A percentile compares a stretch with the other conserved stretches of the same genome.
Conservation (phyloP, 1,139 yeast genomes). For the Lodderomyces oxycetoniae region DNA sequence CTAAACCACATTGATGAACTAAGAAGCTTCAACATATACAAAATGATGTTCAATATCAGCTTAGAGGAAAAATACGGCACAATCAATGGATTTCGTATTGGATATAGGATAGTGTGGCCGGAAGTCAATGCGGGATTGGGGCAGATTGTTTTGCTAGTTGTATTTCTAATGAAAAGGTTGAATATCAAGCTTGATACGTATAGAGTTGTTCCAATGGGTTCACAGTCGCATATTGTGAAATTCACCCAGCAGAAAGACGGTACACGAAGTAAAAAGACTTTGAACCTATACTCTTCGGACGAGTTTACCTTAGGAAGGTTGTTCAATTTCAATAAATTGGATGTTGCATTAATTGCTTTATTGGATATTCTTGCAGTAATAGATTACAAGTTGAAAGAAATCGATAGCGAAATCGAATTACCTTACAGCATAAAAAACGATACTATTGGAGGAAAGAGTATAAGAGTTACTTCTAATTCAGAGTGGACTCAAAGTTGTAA, state of each 20-base stretch:
- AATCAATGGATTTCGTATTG: slow-evolving; percentile 79
- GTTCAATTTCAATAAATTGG: slow-evolving; percentile 66
- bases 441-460: slow-evolving; percentile 72
- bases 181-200: slow-evolving; percentile 55
- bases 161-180: slow-evolving; percentile 59
- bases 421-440: slow-evolving; percentile 64
- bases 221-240: slow-evolving; percentile 74
- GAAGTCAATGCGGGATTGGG: slow-evolving; percentile 94
- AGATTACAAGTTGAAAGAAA: slow-evolving; percentile 41
- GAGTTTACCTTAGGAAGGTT: slow-evolving; percentile 66
- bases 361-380: slow-evolving; percentile 59
- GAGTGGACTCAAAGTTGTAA: slow-evolving; percentile 93
- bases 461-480: slow-evolving; percentile 65
- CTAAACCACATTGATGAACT: slow-evolving; percentile 63
- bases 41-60: slow-evolving; percentile 75
- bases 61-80: slow-evolving; percentile 77
- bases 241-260: slow-evolving; percentile 24
- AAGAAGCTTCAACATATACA: slow-evolving; percentile 73
- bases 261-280: slow-evolving; percentile 21
- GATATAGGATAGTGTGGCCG: slow-evolving; percentile 76
- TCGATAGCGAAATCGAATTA: slow-evolving; percentile 57
- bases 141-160: slow-evolving; percentile 64
- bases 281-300: slow-evolving; percentile 57
- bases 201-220: slow-evolving; percentile 75
- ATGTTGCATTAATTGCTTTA: slow-evolving; percentile 72